A percentile compares a stretch with the other conserved stretches of the same genome.
phyloP scores from a whole-genome alignment of 108 stramenopile genomes.

The Aureococcus anophagefferens region DNA sequence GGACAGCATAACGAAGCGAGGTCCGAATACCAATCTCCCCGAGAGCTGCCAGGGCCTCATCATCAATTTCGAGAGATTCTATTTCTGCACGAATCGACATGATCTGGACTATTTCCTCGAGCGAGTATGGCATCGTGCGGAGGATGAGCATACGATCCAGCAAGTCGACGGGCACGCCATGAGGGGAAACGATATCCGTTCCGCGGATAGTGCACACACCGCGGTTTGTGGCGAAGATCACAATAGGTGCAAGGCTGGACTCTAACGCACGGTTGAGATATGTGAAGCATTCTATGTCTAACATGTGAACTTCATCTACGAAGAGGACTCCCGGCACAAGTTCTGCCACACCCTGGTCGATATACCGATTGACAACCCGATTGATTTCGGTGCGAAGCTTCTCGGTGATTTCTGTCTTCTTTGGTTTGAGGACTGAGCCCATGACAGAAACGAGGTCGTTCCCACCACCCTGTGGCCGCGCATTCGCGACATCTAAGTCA shows the following conservation, averaged over 20 bases:
- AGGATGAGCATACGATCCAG: conserved; percentile 97
- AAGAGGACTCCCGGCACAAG: conserved; percentile 97
- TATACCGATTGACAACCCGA: conserved; percentile 88
- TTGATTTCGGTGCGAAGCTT: conserved; percentile 96
- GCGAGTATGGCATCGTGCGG: conserved; percentile 84
- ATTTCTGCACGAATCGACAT: conserved; percentile 82
- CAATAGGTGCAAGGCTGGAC: conserved; percentile 87
- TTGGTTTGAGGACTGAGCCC: conserved; percentile 83
- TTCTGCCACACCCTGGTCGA: conserved; percentile 95
- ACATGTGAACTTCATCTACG: conserved; percentile 98
- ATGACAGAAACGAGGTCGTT: conserved; percentile 83
- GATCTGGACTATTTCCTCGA: conserved; percentile 88
- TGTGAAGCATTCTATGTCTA: conserved; percentile 98
- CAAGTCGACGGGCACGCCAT: conserved; percentile 96
- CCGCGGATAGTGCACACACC: conserved; percentile 95
- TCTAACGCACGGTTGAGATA: conserved; percentile 83
- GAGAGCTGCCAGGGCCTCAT: conserved; percentile 72
- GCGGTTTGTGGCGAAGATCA: conserved; percentile 96
- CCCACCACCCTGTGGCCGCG: conserved; percentile 67
- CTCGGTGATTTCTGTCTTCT: conserved; percentile 98
- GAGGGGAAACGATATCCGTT: conserved; percentile 81
- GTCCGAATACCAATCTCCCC: conserved; percentile 83
- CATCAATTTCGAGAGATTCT: conserved; percentile 74
- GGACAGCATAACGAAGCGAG: conserved; percentile 90
- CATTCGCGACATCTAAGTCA: conserved; percentile 96